These are phyloP conservation scores for Talaromyces atroroseus DNA, from an alignment of 2,329 filamentous ascomycete species.

Conservation along the genomic window DNA sequence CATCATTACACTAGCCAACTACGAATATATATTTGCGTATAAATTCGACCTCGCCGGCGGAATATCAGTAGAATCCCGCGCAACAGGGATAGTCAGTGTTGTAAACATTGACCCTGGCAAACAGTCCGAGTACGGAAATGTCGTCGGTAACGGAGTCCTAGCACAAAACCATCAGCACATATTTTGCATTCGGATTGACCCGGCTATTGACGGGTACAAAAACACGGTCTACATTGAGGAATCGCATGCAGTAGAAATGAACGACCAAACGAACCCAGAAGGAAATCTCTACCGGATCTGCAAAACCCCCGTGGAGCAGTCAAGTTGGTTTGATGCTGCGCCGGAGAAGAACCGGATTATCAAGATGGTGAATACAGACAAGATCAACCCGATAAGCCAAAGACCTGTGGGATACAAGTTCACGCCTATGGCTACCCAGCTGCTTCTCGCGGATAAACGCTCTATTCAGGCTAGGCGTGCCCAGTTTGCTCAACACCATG, in stretches of 20 bases:
- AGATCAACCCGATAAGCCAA: slow-evolving; percentile 50
- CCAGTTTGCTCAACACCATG: slow-evolving; percentile 52
- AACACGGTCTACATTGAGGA: slow-evolving; percentile 54
- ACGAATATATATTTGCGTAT: slow-evolving; percentile 68
- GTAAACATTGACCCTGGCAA: slow-evolving; percentile 58
- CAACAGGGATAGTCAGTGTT: slow-evolving; percentile 61
- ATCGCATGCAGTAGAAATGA: slow-evolving; percentile 54
- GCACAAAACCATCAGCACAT: slow-evolving; percentile 70
- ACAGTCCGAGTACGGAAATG: slow-evolving; percentile 59
- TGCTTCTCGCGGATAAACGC: slow-evolving; percentile 50
- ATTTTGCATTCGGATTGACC: slow-evolving; percentile 61
- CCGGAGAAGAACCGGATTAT: slow-evolving; percentile 45
- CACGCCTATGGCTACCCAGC: slow-evolving; percentile 51
- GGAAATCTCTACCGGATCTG: slow-evolving; percentile 47
- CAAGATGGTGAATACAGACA: slow-evolving; percentile 53
- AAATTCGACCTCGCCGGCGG: slow-evolving; percentile 67
- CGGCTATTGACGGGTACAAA: slow-evolving; percentile 52
- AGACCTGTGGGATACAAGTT: slow-evolving; percentile 54
- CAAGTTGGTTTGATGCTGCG: slow-evolving; percentile 45
- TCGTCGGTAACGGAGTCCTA: slow-evolving; percentile 62
- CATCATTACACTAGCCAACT: slow-evolving; percentile 67
- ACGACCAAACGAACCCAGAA: slow-evolving; percentile 47
- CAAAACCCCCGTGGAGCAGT: slow-evolving; percentile 42
- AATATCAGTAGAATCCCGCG: slow-evolving; percentile 61
- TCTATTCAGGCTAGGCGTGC: slow-evolving; percentile 49